A percentile compares a stretch with the other conserved stretches of the same genome.
phyloP scores from a whole-genome alignment of 2,329 filamentous ascomycete genomes.

The Colletotrichum sp. region DNA sequence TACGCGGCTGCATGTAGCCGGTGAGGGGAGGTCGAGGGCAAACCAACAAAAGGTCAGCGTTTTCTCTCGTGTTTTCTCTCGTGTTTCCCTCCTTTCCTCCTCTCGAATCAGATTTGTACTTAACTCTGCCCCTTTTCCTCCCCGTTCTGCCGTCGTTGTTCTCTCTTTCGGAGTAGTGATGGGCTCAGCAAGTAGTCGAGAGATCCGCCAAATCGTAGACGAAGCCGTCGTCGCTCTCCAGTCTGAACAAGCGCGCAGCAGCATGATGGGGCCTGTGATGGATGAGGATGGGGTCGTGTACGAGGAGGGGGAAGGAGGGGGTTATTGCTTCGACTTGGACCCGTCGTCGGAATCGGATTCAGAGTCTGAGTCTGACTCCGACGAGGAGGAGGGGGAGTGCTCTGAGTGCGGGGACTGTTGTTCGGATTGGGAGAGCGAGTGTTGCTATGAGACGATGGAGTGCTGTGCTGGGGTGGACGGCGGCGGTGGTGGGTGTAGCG shows the following conservation, averaged over 20 bases:
- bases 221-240: neutral
- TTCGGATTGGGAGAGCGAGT: neutral
- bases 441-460: neutral
- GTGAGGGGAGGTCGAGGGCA: neutral
- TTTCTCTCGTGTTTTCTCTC: neutral
- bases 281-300: neutral
- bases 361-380: neutral
- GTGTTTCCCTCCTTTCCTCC: neutral
- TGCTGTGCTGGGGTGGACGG: neutral
- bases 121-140: neutral
- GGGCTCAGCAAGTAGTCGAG: conserved; percentile 1
- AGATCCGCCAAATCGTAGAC: conserved; percentile 3
- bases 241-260: neutral
- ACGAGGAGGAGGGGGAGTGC: neutral
- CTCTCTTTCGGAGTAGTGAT: neutral
- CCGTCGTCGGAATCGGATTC: neutral
- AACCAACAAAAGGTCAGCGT: neutral
- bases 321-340: neutral
- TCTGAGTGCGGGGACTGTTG: neutral
- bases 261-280: neutral
- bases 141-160: neutral
- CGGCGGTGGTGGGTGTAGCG: neutral
- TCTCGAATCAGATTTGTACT: neutral
- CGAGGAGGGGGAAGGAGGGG: neutral
- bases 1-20: neutral